Evolutionary conservation across 148 eudicot genomes (phyloP), one percentile per base, ranked within the genome.

Genomic region (Bassia scoparia): DNA sequence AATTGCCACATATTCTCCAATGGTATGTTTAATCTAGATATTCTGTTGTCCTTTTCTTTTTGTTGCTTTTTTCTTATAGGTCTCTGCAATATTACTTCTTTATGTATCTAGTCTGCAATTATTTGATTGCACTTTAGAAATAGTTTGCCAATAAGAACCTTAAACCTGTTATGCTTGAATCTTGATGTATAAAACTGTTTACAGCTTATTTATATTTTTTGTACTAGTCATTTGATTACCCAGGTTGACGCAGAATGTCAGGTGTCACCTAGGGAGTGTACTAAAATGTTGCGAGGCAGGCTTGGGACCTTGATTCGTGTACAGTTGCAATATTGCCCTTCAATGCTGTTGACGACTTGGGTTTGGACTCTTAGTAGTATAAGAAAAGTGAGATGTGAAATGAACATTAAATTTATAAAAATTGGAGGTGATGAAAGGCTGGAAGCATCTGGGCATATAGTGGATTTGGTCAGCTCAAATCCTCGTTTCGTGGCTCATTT

Each of bases 1-100:
- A 58, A 30, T 90, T 65, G 94, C 85, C 61, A 81, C 81, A 15
- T 96, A 96, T 81, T 88, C 99, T 44, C 92, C 92, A 27, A 90
- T 90, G 99, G 99, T 96, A 92, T 59, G 92, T 86, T 65, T 43
- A 38, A 27, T 70, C 31, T 64, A 43, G 30, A 38, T 46, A 15
- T 29, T 68, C 14, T 67, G 13, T 37, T 66, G 62, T 10, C 23
- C 43, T 48, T 67, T 35, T 27, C 49, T 20, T 61, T 43, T 2
- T 27, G 34, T 60, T 24, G 21, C 2, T 23, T 48, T 60, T 52
- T 5, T 61, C 30, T 29, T 67, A 33, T 3, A 37, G 9, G 31
- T 17, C 24, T 55, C 26, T 30, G 21, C 24, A 44, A 26, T 23
- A 29, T 55, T 23, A 17, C 34, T 6, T 10, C 31, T 56, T 16